Conservation (phyloP, 192 early-diverging fungal species). For the Coemansia sp. region DNA sequence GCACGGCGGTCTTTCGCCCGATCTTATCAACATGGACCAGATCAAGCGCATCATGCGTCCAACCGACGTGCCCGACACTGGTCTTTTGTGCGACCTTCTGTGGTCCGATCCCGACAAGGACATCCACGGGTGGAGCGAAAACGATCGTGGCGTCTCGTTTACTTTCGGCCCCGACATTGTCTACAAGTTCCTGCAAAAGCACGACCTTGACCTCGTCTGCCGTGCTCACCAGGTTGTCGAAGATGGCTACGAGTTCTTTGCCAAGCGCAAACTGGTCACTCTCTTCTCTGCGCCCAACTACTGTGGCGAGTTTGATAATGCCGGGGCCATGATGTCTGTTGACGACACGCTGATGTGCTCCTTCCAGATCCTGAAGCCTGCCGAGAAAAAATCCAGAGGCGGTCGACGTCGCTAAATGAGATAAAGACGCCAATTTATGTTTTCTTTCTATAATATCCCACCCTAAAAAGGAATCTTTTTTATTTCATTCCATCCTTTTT, state of each 20-base stretch:
- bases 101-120: constrained; percentile 99
- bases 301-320: constrained; percentile 89
- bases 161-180: constrained; percentile 97
- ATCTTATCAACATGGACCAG: constrained; percentile 96
- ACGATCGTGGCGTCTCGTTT: constrained; percentile 93
- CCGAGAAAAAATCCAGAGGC: constrained; percentile 62
- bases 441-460: neutral
- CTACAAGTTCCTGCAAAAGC: constrained; percentile 87
- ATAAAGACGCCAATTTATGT: neutral
- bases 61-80: constrained; percentile 97
- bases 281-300: constrained; percentile 97
- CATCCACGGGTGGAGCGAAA: constrained; percentile 93
- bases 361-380: constrained; percentile 95
- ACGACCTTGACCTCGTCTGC: constrained; percentile 97
- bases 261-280: constrained; percentile 92
- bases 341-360: constrained; percentile 83
- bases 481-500: neutral
- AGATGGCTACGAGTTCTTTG: constrained; percentile 99
- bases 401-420: constrained; percentile 34
- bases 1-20: constrained; percentile 97
- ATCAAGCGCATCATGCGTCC: constrained; percentile 96
- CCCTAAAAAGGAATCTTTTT: neutral
- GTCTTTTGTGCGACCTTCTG: constrained; percentile 89
- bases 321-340: constrained; percentile 86
- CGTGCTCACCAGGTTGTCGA: constrained; percentile 98